Base-by-base conservation (phyloP, 1,139 yeast species). In the Scheffersomyces stambukii region DNA sequence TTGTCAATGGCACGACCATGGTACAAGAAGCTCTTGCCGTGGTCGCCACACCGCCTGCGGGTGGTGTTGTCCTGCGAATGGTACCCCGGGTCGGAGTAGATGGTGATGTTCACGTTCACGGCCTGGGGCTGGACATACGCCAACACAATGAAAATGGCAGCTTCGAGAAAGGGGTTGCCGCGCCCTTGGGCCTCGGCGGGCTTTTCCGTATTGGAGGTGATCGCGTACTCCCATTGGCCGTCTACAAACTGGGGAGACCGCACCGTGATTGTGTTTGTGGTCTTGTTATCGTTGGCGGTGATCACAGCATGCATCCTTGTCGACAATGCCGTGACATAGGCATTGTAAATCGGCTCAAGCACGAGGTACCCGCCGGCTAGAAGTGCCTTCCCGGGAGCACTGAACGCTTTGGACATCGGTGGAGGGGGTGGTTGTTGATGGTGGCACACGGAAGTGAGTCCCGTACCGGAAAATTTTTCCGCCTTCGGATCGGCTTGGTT, bases 351-450 rank as follows among this genome's bases (percentile, higher is more conserved):
- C 0, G 91, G 89, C 35, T 84, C 93, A 15, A 91, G 63, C 0
- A 91, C 97, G 27, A 91, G 67, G 51, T 91, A 91, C 0, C 98
- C 98, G 8, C 98, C 98, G 1, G 94, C 96, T 11, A 91, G 48
- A 20, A 91, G 64, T 1, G 96, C 97, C 54, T 91, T 91, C 0
- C 97, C 96, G 0, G 98, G 97, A 1, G 97, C 94, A 48, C 96
- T 83, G 49, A 77, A 88, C 11, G 61, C 72, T 28, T 42, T 45
- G 10, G 40, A 21, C 42, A 36, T 40, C n/a, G n/a, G n/a, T n/a
- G n/a, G n/a, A n/a, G n/a, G n/a, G n/a, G n/a, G n/a, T 17, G 13
- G 16, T 17, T 25, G 27, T 13, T 24, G 27, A 5, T 23, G 18
- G 18, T 13, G 6, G 25, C n/a, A n/a, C n/a, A n/a, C n/a, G n/a